A percentile compares a stretch with the other conserved stretches of the same genome.
These are phyloP conservation scores for Colletotrichum chlorophyti DNA, from an alignment of 2,329 filamentous ascomycete genomes.

Conservation along the genomic window DNA sequence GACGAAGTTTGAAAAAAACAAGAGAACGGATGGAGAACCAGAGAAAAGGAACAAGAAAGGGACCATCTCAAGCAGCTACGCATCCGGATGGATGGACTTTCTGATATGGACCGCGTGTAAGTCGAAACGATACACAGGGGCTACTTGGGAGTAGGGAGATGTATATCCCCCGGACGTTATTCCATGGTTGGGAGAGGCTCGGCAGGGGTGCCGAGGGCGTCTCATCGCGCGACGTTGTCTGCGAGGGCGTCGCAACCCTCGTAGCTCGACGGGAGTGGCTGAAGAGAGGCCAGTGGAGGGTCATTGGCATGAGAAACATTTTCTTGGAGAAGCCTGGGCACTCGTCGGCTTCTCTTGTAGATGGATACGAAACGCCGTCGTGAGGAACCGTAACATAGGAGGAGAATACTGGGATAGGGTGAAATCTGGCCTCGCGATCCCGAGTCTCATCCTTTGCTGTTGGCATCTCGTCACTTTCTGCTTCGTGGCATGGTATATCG, in stretches of 20 bases:
- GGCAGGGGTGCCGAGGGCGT: slow-evolving; percentile 20
- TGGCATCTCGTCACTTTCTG: not conserved
- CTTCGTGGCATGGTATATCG: not conserved
- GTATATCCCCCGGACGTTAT: slow-evolving; percentile 3
- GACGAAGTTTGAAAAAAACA: slow-evolving; percentile 23
- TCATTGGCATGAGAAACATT: slow-evolving; percentile 3
- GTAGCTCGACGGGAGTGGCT: no score
- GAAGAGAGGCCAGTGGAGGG: not conserved
- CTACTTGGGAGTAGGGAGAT: not conserved
- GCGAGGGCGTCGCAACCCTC: no score
- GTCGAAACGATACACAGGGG: slow-evolving; percentile 5
- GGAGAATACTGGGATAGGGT: not conserved
- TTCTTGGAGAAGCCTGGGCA: not conserved
- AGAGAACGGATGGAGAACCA: slow-evolving; percentile 17
- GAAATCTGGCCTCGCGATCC: slow-evolving; percentile 16
- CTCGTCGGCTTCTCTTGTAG: not conserved
- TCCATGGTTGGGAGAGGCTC: not conserved
- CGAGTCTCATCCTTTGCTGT: slow-evolving; percentile 9
- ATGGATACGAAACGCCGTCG: slow-evolving; percentile 14
- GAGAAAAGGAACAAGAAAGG: slow-evolving; percentile 5
- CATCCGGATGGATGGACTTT: slow-evolving; percentile 2
- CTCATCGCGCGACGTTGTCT: slow-evolving; percentile 24
- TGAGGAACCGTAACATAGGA: no score
- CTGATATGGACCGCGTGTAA: slow-evolving; percentile 20
- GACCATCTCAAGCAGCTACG: not conserved